Base-by-base conservation (phyloP, 148 eudicot genomes). In the Diospyros kaki region DNA sequence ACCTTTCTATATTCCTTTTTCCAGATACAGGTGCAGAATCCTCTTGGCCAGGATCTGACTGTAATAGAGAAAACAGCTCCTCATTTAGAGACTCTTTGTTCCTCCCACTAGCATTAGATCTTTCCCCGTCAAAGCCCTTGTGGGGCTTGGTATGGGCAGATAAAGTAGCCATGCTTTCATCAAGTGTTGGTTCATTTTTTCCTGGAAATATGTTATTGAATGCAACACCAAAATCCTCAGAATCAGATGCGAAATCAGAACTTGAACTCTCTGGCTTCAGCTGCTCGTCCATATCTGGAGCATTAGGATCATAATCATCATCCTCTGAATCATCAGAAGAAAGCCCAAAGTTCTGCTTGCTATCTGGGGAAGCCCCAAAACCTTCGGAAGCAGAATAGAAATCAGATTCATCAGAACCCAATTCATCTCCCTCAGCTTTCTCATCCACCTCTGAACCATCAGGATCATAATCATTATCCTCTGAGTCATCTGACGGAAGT, bases 311-410 rank as follows among this genome's bases (percentile, higher is more conserved):
- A 79, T 73, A 95, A 86, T 92, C 97, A 79, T 92, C 87, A 86
- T 95, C 97, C 76, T 92, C 94, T 9, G 98, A 88, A 79, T 95
- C 98, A 79, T 91, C 97, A 66, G 97, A 89, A 76, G 94, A 88
- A 55, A 91, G 89, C 42, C 86, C 92, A 67, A 86, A 80, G 76
- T 82, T 39, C 76, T 82, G 86, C 44, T 84, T 88, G 43, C 72
- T 79, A 38, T 75, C 66, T 53, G 78, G 61, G 40, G 81, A 71
- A 75, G 85, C 78, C 58, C 78, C 85, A 68, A 78, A 69, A 83
- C 88, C 91, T 74, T 91, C 91, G 48, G 90, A 83, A 58, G 83
- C 92, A 76, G 90, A 87, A 76, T 82, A 82, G 72, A 78, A 77
- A 75, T 81, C 90, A 72, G 92, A 87, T 44, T 81, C 89, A 66